A percentile compares a stretch with the other conserved stretches of the same genome.
Conservation (phyloP, 352 stramenopile species). For the Globisporangium orthogonon region DNA sequence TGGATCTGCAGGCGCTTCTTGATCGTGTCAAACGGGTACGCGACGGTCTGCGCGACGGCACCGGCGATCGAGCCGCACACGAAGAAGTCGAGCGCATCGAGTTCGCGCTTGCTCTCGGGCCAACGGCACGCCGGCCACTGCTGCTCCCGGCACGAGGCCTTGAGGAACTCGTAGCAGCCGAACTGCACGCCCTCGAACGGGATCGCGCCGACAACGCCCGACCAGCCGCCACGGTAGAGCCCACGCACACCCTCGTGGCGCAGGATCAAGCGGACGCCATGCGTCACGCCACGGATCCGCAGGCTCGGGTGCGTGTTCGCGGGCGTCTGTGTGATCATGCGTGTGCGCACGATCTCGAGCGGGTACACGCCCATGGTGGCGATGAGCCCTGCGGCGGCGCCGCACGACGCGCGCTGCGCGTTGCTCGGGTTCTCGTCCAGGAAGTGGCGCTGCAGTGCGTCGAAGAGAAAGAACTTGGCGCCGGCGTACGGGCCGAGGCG, state of each 20-base stretch:
- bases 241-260: conserved; percentile 52
- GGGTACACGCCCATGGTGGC: conserved; percentile 73
- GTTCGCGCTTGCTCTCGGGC: conserved; percentile 57
- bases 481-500: conserved; percentile 69
- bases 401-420: conserved; percentile 2
- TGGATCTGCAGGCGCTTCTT: conserved; percentile 79
- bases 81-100: conserved; percentile 72
- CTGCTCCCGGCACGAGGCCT: conserved; percentile 31
- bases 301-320: conserved; percentile 19
- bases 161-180: conserved; percentile 79
- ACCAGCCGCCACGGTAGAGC: conserved; percentile 68
- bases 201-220: conserved; percentile 59
- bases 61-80: conserved; percentile 67
- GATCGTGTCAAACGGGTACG: conserved; percentile 82
- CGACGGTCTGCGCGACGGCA: conserved; percentile 71
- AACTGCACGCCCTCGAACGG: conserved; percentile 84
- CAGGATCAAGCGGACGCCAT: conserved; percentile 56
- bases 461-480: conserved; percentile 79
- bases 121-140: conserved; percentile 60
- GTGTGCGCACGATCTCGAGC: conserved; percentile 76
- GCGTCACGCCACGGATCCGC: conserved; percentile 49
- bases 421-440: conserved; percentile 18
- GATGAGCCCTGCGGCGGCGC: conserved; percentile 27
- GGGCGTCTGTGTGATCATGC: conserved; percentile 65
- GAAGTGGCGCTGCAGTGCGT: conserved; percentile 54